Evolutionary conservation across 768 basidiomycete genomes (phyloP).

Genomic region (Amanita muscaria): DNA sequence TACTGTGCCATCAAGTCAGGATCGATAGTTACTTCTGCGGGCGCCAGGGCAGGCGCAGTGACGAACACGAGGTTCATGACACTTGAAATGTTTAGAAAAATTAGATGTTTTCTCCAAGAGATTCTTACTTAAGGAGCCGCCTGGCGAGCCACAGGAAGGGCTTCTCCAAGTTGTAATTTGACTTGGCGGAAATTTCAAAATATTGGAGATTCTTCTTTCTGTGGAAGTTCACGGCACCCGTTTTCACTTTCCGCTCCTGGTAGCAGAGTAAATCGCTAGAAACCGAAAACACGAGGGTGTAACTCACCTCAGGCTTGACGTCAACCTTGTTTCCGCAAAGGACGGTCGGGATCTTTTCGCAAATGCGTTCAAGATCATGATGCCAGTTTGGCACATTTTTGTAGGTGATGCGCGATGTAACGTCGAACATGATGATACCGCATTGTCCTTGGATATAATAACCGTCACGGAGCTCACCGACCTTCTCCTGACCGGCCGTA

Average conservation of each 20-base stretch:
- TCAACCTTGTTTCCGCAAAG: conserved; percentile 99
- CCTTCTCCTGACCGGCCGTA: conserved; percentile 99
- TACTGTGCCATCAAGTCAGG: conserved; percentile 70
- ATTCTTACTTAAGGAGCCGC: conserved; percentile 88
- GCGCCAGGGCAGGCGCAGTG: conserved; percentile 90
- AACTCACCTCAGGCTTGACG: conserved; percentile 83
- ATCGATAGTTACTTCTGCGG: conserved; percentile 88
- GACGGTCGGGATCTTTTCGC: conserved; percentile 99
- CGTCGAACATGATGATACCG: conserved; percentile 99
- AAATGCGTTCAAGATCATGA: conserved; percentile 98
- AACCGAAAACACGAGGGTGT: conserved; percentile 6
- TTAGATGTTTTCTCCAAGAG: not conserved
- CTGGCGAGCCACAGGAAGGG: conserved; percentile 99
- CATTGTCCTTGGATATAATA: conserved; percentile 98
- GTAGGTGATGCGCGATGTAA: conserved; percentile 99
- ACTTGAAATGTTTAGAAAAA: conserved; percentile 28
- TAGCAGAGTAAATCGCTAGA: conserved; percentile 7
- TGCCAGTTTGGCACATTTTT: conserved; percentile 99
- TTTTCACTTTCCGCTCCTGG: conserved; percentile 99
- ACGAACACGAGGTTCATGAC: conserved; percentile 89
- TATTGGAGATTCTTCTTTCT: conserved; percentile 99
- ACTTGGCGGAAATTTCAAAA: conserved; percentile 99
- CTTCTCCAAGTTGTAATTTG: conserved; percentile 99
- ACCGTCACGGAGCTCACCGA: conserved; percentile 95
- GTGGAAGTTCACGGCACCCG: conserved; percentile 97